Percentiles rank a stretch among this genome's conserved stretches.
phyloP scores from a whole-genome alignment of 2,329 filamentous ascomycete species.

The Colletotrichum acutatum region DNA sequence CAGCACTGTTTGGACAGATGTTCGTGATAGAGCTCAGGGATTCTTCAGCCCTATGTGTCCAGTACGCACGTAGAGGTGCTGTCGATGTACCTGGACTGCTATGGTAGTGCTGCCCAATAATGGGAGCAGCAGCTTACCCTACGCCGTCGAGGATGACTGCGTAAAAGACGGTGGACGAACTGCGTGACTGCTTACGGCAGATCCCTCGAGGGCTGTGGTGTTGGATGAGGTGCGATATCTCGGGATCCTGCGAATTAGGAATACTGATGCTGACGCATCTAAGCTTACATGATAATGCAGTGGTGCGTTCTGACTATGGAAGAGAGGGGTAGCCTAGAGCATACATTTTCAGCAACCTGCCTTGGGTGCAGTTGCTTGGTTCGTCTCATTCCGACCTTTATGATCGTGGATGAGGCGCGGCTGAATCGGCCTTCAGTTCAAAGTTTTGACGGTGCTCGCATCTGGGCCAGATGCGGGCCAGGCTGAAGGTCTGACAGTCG shows the following conservation, averaged over 20 bases:
- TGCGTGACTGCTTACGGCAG: background rate
- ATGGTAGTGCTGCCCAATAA: background rate
- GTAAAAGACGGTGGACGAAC: background rate
- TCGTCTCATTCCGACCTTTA: background rate
- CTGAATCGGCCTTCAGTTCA: background rate
- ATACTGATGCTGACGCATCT: background rate
- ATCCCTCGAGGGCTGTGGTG: background rate
- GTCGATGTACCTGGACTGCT: background rate
- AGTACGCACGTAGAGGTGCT: background rate
- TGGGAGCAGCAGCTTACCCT: slow-evolving; percentile 8
- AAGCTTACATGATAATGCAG: background rate
- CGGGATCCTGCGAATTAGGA: background rate
- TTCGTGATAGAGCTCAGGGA: background rate
- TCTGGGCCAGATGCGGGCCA: background rate
- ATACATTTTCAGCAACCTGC: no score
- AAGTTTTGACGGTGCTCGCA: background rate
- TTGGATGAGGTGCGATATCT: background rate
- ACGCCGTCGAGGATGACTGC: no score
- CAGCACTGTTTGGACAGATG: no score
- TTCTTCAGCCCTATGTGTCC: slow-evolving; percentile 23
- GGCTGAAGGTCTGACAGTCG: no score
- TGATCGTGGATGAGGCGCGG: background rate
- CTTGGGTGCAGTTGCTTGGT: background rate
- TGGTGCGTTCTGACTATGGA: background rate
- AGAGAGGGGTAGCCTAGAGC: no score